phyloP scores from a whole-genome alignment of 1,284 basidiomycete species.

The Boletus sp. region DNA sequence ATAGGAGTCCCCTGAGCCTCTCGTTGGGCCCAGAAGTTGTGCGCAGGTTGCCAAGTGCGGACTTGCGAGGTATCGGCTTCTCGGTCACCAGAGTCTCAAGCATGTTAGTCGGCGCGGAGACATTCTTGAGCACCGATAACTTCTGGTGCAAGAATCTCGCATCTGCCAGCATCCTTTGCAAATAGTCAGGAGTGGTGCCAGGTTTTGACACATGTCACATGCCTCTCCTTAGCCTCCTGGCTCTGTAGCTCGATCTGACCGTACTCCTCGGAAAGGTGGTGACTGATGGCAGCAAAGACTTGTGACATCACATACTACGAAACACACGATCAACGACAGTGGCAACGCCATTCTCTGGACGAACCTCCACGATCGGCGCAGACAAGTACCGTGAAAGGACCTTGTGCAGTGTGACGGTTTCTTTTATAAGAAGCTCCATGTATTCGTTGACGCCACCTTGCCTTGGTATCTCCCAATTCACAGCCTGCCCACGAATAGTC shows the following conservation, averaged over 20 bases:
- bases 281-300: conserved; percentile 90
- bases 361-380: conserved; percentile 76
- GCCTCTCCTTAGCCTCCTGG: conserved; percentile 84
- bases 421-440: conserved; percentile 91
- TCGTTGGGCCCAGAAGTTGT: conserved; percentile 34
- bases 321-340: conserved; percentile 10
- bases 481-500: conserved; percentile 47
- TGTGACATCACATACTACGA: conserved; percentile 86
- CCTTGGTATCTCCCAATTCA: conserved; percentile 75
- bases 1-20: conserved; percentile 38
- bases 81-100: conserved; percentile 83
- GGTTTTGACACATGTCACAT: conserved; percentile 31
- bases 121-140: conserved; percentile 70
- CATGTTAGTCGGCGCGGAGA: conserved; percentile 70
- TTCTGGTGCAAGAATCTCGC: conserved; percentile 77
- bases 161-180: conserved; percentile 71
- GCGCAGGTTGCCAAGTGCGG: conserved; percentile 32
- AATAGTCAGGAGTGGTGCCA: conserved; percentile 16
- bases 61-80: conserved; percentile 54
- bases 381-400: conserved; percentile 92
- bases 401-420: conserved; percentile 96
- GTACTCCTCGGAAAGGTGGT: conserved; percentile 85
- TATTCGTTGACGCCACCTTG: conserved; percentile 74
- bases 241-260: conserved; percentile 78
- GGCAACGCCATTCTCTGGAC: conserved; percentile 12